A percentile compares a stretch with the other conserved stretches of the same genome.
These are phyloP conservation scores for Cenchrus purpureus DNA, from an alignment of 176 grass and related monocot genomes.

Conservation along the genomic window DNA sequence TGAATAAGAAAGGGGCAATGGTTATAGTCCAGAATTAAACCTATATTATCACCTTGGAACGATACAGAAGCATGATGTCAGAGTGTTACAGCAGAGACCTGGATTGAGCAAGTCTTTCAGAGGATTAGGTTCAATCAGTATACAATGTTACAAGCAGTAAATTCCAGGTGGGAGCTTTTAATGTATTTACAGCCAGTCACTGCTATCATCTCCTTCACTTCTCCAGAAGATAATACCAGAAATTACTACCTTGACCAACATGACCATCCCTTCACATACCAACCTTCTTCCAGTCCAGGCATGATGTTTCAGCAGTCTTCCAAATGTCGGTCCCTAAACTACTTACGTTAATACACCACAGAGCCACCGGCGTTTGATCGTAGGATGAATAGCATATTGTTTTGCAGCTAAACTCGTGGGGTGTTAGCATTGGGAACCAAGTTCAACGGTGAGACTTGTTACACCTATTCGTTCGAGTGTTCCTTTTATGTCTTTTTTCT, in stretches of 20 bases:
- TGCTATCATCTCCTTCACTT: constrained; percentile 9
- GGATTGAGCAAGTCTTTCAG: constrained; percentile 34
- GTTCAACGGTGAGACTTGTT: constrained; percentile 17
- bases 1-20: background rate
- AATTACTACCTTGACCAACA: constrained; percentile 7
- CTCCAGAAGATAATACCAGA: constrained; percentile 5
- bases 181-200: constrained; percentile 36
- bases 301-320: background rate
- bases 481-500: constrained; percentile 21
- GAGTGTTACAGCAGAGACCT: constrained; percentile 12
- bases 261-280: background rate
- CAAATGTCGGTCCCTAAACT: background rate
- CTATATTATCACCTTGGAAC: constrained; percentile 31
- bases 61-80: background rate
- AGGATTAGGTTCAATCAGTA: constrained; percentile 45
- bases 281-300: background rate
- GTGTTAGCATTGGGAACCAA: background rate
- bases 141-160: constrained; percentile 48
- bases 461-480: constrained; percentile 17
- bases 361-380: background rate
- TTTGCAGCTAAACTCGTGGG: background rate
- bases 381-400: background rate
- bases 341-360: background rate
- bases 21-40: constrained; percentile 12
- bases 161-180: constrained; percentile 15